Base-by-base conservation (phyloP, 2,329 filamentous ascomycete genomes). In the Neofusicoccum umdonicola region DNA sequence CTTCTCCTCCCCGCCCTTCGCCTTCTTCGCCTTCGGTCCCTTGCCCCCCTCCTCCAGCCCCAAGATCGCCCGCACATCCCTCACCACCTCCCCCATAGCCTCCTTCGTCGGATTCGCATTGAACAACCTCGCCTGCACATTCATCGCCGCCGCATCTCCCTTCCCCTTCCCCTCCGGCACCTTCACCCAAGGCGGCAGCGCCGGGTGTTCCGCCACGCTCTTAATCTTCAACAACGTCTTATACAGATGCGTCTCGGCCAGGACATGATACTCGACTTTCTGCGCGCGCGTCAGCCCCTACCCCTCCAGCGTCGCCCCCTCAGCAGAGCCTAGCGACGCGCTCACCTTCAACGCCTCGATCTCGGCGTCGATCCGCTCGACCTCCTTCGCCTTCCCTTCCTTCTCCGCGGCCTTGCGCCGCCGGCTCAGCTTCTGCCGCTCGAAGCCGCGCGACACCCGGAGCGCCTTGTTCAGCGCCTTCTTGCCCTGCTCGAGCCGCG, bases 391-490 rank as follows among this genome's bases (percentile, higher is more conserved):
- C 71, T 87, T 76, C 27, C 74, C 74, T 41, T 75, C 74, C 11
- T 78, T 78, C 42, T 82, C 79, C 7, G 74, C 68, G 45, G 76
- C 78, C 72, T 88, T 88, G 69, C 83, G 81, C 64, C 88, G 84
- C 66, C 90, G 80, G 22, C 85, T 83, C 65, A 88, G 83, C 68
- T 92, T 90, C 78, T 94, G 91, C 51, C 90, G 84, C 80, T 94
- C 91, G 72, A 92, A 90, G 52, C 88, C 88, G 73, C 91, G 92
- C 64, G 88, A 89, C 11, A 83, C 81, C 76, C 92, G 92, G 66
- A 94, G 82, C 0, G 88, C 89, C 65, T 86, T 84, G 67, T 84
- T 83, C 8, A 94, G 80, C 41, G 87, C 82, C 72, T 86, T 87
- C 68, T 84, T 82, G 70, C 83, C 82, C 52, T 82, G 78, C 37